phyloP scores from a whole-genome alignment of 2,329 filamentous ascomycete genomes.

The Plenodomus tracheiphilus region DNA sequence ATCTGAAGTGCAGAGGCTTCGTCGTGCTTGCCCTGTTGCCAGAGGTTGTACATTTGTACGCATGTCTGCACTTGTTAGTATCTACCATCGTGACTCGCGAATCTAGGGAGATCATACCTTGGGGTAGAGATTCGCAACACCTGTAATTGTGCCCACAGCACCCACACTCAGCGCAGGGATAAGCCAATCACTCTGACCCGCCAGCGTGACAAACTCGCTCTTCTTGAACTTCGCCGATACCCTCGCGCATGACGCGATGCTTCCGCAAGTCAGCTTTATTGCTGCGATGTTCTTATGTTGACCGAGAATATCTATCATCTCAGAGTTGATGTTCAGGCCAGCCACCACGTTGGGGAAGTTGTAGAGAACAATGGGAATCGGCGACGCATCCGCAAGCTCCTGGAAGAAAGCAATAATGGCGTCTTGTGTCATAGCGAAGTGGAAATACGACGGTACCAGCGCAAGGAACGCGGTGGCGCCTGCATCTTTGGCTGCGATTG shows the following conservation, averaged over 20 bases:
- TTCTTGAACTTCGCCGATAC: slow-evolving; percentile 43
- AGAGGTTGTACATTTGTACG: slow-evolving; percentile 54
- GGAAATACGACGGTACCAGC: slow-evolving; percentile 47
- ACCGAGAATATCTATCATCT: slow-evolving; percentile 41
- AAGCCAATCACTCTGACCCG: slow-evolving; percentile 51
- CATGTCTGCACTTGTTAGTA: slow-evolving; percentile 38
- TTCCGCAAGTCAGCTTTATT: slow-evolving; percentile 46
- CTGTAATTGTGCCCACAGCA: slow-evolving; percentile 63
- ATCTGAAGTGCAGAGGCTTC: slow-evolving; percentile 57
- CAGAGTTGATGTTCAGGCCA: slow-evolving; percentile 51
- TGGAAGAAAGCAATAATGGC: slow-evolving; percentile 43
- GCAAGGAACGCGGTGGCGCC: slow-evolving; percentile 46
- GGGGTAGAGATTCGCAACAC: slow-evolving; percentile 66
- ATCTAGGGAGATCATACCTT: slow-evolving; percentile 34
- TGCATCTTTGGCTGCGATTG: slow-evolving; percentile 41
- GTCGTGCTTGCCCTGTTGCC: slow-evolving; percentile 50
- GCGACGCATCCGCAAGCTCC: slow-evolving; percentile 43
- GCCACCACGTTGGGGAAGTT: slow-evolving; percentile 52
- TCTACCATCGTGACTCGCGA: background rate
- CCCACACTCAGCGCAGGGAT: slow-evolving; percentile 63
- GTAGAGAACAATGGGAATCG: slow-evolving; percentile 52
- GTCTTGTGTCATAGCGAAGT: slow-evolving; percentile 45
- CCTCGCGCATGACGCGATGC: slow-evolving; percentile 49
- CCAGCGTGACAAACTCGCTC: slow-evolving; percentile 45
- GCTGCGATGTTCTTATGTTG: slow-evolving; percentile 43